Evolutionary conservation across 202 grass and related monocot species (phyloP).

Genomic region (Panicum hallii): DNA sequence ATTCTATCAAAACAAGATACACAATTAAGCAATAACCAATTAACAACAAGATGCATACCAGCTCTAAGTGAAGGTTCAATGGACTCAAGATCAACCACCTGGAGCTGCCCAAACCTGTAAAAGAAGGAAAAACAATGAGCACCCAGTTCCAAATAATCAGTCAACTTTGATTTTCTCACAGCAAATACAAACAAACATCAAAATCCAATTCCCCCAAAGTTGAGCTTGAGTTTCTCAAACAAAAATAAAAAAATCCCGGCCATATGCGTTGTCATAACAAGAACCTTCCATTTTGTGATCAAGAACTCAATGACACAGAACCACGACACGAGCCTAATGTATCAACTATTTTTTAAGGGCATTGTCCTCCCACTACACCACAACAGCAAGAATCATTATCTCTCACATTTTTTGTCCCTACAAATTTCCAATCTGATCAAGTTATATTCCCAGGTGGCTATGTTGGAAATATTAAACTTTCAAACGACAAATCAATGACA

Average conservation of each 20-base stretch:
- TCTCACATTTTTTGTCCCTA: neutral
- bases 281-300: neutral
- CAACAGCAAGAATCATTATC: conserved; percentile 1
- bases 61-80: conserved; percentile 90
- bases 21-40: conserved; percentile 26
- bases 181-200: conserved; percentile 2
- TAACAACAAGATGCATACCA: conserved; percentile 56
- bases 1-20: conserved; percentile 4
- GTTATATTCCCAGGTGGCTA: neutral
- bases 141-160: neutral
- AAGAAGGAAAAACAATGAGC: neutral
- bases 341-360: neutral
- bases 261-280: neutral
- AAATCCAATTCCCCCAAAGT: conserved; percentile 8
- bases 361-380: neutral
- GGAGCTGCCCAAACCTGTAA: conserved; percentile 89
- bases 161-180: neutral
- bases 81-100: conserved; percentile 72
- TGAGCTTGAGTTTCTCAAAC: neutral
- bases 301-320: neutral
- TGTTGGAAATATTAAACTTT: neutral
- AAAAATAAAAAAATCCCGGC: neutral
- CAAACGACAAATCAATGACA: neutral
- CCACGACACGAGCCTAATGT: neutral
- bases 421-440: neutral